Conservation (phyloP, 2,329 filamentous ascomycete genomes). For the Esteya vermicola region DNA sequence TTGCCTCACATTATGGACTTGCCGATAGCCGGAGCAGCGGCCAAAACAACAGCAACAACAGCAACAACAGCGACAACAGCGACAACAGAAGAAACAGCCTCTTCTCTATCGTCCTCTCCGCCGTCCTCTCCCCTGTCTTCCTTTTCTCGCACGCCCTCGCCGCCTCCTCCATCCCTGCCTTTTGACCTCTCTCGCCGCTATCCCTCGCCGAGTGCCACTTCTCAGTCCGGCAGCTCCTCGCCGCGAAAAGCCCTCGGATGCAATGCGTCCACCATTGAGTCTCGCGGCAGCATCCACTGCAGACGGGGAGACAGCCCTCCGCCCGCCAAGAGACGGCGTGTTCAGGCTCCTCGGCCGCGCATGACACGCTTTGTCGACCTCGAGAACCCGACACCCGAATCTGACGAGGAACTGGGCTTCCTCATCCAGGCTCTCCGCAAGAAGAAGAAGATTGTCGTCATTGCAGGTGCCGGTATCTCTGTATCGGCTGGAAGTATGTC, state of each 20-base stretch:
- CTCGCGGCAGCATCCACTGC: constrained; percentile 21
- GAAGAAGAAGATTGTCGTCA: constrained; percentile 92
- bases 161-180: constrained; percentile 26
- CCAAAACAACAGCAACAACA: constrained; percentile 6
- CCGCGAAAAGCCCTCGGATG: constrained; percentile 29
- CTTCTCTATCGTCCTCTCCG: constrained; percentile 22
- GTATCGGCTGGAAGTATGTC: constrained; percentile 80
- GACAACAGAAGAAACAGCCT: constrained; percentile 1
- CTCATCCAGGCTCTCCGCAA: constrained; percentile 64
- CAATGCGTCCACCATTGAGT: too few species aligned
- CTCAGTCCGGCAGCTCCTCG: constrained; percentile 34
- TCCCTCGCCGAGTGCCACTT: constrained; percentile 35
- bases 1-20: constrained; percentile 2
- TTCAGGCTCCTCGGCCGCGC: constrained; percentile 37
- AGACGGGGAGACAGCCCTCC: constrained; percentile 43
- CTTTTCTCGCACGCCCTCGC: constrained; percentile 38
- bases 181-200: constrained; percentile 29
- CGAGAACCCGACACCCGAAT: constrained; percentile 33
- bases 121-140: constrained; percentile 40
- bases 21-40: too few species aligned
- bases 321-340: constrained; percentile 63
- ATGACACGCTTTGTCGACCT: constrained; percentile 76
- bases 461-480: constrained; percentile 92
- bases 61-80: constrained; percentile 4
- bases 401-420: constrained; percentile 49